These are phyloP conservation scores for Coemansia umbellata DNA, from an alignment of 192 early-diverging fungal genomes.

Conservation along the genomic window DNA sequence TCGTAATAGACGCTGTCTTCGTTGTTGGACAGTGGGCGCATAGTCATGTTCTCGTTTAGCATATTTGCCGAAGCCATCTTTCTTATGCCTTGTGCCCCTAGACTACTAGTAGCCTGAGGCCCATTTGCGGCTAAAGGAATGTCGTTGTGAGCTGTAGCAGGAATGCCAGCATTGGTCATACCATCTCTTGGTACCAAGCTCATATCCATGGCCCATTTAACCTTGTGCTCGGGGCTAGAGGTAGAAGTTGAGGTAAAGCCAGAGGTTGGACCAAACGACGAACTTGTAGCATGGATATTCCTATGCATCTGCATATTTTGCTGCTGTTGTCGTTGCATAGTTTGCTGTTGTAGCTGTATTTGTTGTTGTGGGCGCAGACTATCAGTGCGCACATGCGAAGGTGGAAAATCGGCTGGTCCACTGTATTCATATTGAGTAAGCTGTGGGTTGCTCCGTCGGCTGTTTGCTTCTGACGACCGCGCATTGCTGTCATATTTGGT, in stretches of 20 bases:
- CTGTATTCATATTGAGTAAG: constrained; percentile 38
- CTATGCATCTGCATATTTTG: constrained; percentile 4
- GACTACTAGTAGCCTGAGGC: too few species aligned
- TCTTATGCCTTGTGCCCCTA: too few species aligned
- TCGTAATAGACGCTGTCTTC: not conserved
- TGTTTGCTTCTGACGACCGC: not conserved
- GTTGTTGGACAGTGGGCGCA: not conserved
- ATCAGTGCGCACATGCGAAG: not conserved
- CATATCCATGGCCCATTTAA: constrained; percentile 16
- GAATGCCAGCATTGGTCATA: too few species aligned
- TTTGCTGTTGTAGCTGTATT: constrained; percentile 4
- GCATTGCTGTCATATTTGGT: not conserved
- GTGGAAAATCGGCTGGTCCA: not conserved
- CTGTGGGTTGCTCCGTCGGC: constrained; percentile 10
- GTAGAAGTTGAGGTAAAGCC: too few species aligned
- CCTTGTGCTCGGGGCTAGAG: not conserved
- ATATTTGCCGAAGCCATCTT: too few species aligned
- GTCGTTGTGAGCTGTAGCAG: too few species aligned
- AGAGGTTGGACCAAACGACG: constrained; percentile 13
- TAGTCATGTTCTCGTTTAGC: too few species aligned
- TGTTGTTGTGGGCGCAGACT: constrained; percentile 3
- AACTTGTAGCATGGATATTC: not conserved
- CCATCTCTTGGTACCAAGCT: too few species aligned
- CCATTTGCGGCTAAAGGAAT: not conserved
- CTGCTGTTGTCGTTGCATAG: constrained; percentile 8